Percentiles rank a stretch among this genome's conserved stretches.
Evolutionary conservation across 257 asterid genomes (phyloP).

Genomic region (Thymus mandschuricus): DNA sequence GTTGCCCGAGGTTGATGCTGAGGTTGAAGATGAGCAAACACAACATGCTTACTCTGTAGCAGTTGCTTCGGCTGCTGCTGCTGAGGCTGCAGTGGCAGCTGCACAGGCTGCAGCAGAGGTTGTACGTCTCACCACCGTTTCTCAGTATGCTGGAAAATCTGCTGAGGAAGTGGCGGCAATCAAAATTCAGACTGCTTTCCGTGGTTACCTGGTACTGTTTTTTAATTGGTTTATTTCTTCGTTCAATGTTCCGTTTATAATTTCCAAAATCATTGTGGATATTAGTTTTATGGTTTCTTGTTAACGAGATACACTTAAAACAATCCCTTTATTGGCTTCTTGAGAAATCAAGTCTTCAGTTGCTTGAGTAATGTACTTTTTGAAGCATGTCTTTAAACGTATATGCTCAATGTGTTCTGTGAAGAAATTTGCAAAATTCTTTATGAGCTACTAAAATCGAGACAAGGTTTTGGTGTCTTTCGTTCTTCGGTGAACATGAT

Average conservation of each 20-base stretch:
- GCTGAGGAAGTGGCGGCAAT: conserved; percentile 83
- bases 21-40: conserved; percentile 65
- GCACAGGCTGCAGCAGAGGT: conserved; percentile 82
- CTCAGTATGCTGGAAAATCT: conserved; percentile 63
- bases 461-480: background rate
- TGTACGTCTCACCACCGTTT: conserved; percentile 45
- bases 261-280: background rate
- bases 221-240: conserved; percentile 2
- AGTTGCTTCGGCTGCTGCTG: conserved; percentile 72
- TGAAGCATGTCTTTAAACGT: too few relatives aligned
- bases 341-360: conserved; percentile 3
- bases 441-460: too few relatives aligned
- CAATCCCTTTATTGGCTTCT: conserved; percentile 3
- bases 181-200: conserved; percentile 86
- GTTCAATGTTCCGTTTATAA: background rate
- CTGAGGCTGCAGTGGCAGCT: conserved; percentile 74
- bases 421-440: too few relatives aligned
- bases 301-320: background rate
- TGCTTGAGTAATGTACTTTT: background rate
- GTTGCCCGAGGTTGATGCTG: conserved; percentile 57
- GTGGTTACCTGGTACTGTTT: conserved; percentile 76
- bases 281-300: background rate
- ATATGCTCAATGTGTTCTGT: too few relatives aligned
- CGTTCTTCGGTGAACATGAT: conserved; percentile 10
- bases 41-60: conserved; percentile 71